Percentiles rank a stretch among this genome's conserved stretches.
Conservation (phyloP, 2,329 filamentous ascomycete species). For the Colletotrichum noveboracense region DNA sequence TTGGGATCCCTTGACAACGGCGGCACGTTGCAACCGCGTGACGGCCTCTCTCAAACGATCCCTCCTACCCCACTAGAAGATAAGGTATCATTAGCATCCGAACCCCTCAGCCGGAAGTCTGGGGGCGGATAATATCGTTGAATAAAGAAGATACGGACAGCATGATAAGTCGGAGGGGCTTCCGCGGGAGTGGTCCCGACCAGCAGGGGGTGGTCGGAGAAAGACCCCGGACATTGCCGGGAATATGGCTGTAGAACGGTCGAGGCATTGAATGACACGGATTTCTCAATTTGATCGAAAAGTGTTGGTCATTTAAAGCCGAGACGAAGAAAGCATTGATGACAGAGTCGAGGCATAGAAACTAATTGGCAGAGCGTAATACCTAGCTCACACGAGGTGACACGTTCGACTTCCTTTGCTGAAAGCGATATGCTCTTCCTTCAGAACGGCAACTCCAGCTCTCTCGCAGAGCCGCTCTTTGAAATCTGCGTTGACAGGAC, state of each 20-base stretch:
- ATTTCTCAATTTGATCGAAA: no score
- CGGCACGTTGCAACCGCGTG: conserved; percentile 7
- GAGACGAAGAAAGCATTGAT: no score
- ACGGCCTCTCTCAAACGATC: not conserved
- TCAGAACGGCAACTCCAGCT: no score
- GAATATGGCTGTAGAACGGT: not conserved
- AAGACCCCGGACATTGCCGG: not conserved
- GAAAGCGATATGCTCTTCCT: no score
- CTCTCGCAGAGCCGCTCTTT: not conserved
- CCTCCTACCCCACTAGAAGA: not conserved
- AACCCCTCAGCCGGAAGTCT: not conserved
- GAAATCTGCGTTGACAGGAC: not conserved
- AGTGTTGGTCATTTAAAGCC: no score
- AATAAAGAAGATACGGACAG: not conserved
- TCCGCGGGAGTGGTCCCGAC: conserved; percentile 9
- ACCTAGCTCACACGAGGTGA: no score
- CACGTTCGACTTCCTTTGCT: no score
- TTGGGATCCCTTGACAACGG: not conserved
- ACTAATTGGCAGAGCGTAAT: no score
- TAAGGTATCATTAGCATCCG: not conserved
- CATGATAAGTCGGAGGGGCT: conserved; percentile 8
- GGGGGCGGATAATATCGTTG: not conserved
- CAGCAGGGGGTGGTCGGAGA: not conserved
- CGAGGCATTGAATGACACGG: not conserved
- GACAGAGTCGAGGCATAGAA: no score